Conservation (phyloP, 768 basidiomycete species). For the Hortiboletus flavorubellus region DNA sequence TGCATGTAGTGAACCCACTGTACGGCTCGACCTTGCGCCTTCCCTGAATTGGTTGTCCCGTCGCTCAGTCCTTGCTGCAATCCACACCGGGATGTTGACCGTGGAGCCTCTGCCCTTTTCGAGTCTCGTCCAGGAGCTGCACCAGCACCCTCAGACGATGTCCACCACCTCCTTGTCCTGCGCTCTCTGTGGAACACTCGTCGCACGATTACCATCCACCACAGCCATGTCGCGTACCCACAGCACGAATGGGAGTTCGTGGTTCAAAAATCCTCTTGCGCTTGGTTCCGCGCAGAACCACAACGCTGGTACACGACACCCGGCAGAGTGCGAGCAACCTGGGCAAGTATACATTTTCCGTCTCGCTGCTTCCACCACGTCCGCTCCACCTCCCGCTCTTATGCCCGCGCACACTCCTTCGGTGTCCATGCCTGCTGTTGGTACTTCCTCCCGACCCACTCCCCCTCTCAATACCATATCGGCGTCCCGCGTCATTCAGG, state of each 20-base stretch:
- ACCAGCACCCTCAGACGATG: constrained; percentile 43
- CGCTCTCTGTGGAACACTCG: constrained; percentile 69
- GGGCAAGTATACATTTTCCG: constrained; percentile 69
- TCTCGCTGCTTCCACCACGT: constrained; percentile 35
- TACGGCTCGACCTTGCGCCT: constrained; percentile 91
- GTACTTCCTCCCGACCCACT: constrained; percentile 11
- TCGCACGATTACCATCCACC: constrained; percentile 43
- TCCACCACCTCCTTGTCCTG: constrained; percentile 55
- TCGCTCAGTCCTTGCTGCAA: constrained; percentile 77
- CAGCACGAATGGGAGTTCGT: constrained; percentile 49
- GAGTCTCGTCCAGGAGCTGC: constrained; percentile 54
- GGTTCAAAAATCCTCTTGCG: constrained; percentile 54
- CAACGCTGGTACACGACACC: constrained; percentile 28
- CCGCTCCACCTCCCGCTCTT: constrained; percentile 24
- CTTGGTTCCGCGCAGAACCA: constrained; percentile 30
- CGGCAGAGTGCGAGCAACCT: constrained; percentile 28
- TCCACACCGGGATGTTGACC: constrained; percentile 81
- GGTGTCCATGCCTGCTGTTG: constrained; percentile 34
- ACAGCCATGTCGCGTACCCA: constrained; percentile 31
- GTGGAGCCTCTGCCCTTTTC: constrained; percentile 80
- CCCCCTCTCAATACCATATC: constrained; percentile 33
- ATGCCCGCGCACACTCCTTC: constrained; percentile 21
- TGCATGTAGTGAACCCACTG: constrained; percentile 70
- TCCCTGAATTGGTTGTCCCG: constrained; percentile 93
- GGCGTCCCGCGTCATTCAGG: constrained; percentile 38